phyloP scores from a whole-genome alignment of 352 stramenopile species.

The Globisporangium parvum region DNA sequence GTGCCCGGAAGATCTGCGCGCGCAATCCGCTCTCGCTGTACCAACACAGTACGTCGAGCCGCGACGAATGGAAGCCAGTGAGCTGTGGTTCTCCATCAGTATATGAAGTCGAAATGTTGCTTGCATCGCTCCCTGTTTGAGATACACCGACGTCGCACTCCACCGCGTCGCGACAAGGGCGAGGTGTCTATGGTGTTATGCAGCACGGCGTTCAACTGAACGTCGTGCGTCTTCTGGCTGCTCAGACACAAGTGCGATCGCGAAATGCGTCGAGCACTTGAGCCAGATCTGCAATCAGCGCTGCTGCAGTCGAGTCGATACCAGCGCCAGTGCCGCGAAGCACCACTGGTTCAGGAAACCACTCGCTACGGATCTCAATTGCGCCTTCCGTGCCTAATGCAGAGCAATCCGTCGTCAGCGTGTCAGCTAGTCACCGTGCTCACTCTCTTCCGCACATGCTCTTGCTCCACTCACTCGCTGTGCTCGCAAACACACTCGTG shows the following conservation, averaged over 20 bases:
- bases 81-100: too few relatives aligned
- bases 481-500: conserved; percentile 30
- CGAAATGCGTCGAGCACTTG: conserved; percentile 3
- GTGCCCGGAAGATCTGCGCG: too few relatives aligned
- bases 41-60: too few relatives aligned
- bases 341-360: conserved; percentile 52
- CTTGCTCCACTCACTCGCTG: conserved; percentile 9
- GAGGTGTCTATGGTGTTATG: too few relatives aligned
- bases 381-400: conserved; percentile 48
- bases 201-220: not conserved
- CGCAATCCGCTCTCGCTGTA: too few relatives aligned
- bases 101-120: too few relatives aligned
- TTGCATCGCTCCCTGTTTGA: too few relatives aligned
- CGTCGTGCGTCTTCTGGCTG: not conserved
- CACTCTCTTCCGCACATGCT: too few relatives aligned
- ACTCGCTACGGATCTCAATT: conserved; percentile 47
- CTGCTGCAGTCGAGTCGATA: conserved; percentile 47
- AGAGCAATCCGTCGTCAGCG: not conserved
- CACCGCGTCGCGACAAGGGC: too few relatives aligned
- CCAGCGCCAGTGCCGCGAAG: conserved; percentile 59
- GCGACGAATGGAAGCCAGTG: too few relatives aligned
- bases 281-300: conserved; percentile 44
- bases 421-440: too few relatives aligned
- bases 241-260: not conserved
- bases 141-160: too few relatives aligned